Evolutionary conservation across 2,329 filamentous ascomycete species (phyloP), one percentile per base, ranked within the genome.

Genomic region (Fusarium illudens): DNA sequence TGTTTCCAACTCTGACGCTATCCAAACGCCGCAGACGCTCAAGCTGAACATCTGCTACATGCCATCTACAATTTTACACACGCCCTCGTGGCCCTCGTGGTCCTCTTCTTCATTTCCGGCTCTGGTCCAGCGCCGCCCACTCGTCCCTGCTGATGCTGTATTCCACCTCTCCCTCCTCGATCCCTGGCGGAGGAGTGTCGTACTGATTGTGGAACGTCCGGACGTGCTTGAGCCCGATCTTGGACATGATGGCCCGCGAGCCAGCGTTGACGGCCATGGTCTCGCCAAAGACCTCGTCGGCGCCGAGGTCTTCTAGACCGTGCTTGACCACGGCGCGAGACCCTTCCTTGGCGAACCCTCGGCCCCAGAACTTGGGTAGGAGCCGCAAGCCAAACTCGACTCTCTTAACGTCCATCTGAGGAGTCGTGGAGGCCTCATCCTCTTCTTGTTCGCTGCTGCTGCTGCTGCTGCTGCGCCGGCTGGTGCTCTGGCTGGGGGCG

Each of bases 221-320:
- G 8, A 67, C 53, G 27, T 73, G 73, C 58, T 50, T 68, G 7
- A 71, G 58, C 5, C 69, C 69, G 25, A 58, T 20, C 36, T 67
- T 66, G 10, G 64, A 48, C 66, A 71, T 70, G 30, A 70, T 63
- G 30, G 56, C 73, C 25, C 73, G 54, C 4, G 75, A 77, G 5
- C 71, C 72, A 46, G 52, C 60, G 52, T 77, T 77, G 11, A 77
- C 66, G 29, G 73, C 68, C 75, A 77, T 77, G 15, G 75, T 77
- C 50, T 76, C 73, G 8, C 70, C 75, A 36, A 67, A 70, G 1
- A 75, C 58, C 34, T 72, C 67, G 9, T 62, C 53, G 19, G 76
- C 49, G 10, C 62, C 63, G 4, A 77, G 63, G 22, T 77, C 71
- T 42, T 73, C 59, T 15, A 77, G 73, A 4, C 72, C 76, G 44